Percentiles rank a stretch among this genome's conserved stretches.
Conservation (phyloP, 2,329 filamentous ascomycete genomes). For the Cercospora sojina region DNA sequence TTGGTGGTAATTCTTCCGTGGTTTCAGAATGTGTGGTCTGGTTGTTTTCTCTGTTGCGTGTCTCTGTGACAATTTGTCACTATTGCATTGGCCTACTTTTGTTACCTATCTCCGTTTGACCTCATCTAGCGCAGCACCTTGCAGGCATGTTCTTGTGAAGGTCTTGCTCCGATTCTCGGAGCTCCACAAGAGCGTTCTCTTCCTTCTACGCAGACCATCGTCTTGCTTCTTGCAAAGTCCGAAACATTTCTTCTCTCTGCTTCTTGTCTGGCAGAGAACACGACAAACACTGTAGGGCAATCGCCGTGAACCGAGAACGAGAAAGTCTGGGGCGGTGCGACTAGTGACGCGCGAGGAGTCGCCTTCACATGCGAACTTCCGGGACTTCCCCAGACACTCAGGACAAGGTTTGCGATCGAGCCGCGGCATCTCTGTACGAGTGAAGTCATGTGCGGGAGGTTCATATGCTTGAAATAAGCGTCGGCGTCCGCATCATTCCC, state of each 20-base stretch:
- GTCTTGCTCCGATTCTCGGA: background rate
- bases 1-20: background rate
- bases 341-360: background rate
- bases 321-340: background rate
- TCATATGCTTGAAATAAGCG: slow-evolving; percentile 11
- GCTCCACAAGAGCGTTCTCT: background rate
- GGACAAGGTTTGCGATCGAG: slow-evolving; percentile 10
- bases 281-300: background rate
- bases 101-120: background rate
- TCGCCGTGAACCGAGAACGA: slow-evolving; percentile 4
- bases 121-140: background rate
- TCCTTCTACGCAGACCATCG: background rate
- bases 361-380: slow-evolving; percentile 12
- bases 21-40: background rate
- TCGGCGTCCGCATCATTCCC: background rate
- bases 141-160: background rate
- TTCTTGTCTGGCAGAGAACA: background rate
- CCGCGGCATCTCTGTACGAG: slow-evolving; percentile 10
- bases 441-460: slow-evolving; percentile 13
- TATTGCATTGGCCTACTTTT: background rate
- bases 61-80: background rate
- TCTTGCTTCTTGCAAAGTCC: background rate
- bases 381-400: slow-evolving; percentile 1
- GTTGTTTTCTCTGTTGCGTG: background rate
- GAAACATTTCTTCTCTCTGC: background rate